These are phyloP conservation scores for Zalaria obscura DNA, from an alignment of 2,329 filamentous ascomycete species.

Conservation along the genomic window DNA sequence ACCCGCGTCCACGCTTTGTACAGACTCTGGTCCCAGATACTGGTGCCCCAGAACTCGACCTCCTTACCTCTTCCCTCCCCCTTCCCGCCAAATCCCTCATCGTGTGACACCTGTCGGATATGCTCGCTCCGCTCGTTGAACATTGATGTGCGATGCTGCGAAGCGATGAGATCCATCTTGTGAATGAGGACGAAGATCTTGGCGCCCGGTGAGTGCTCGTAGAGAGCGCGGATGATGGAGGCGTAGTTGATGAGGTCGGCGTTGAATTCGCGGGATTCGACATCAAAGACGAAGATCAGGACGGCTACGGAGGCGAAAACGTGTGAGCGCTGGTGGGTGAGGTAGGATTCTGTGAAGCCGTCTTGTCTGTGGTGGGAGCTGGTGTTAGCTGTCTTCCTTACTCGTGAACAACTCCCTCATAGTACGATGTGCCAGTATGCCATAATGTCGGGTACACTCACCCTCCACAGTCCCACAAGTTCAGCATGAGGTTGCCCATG, in stretches of 20 bases:
- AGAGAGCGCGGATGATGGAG: conserved; percentile 74
- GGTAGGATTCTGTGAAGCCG: conserved; percentile 97
- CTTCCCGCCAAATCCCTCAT: conserved; percentile 41
- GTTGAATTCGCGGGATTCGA: conserved; percentile 88
- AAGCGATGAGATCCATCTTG: conserved; percentile 95
- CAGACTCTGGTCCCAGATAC: conserved; percentile 95
- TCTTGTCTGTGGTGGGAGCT: conserved; percentile 57
- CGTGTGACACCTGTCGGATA: conserved; percentile 56
- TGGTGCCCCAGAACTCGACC: conserved; percentile 81
- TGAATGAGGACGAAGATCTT: conserved; percentile 92
- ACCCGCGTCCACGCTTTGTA: conserved; percentile 98
- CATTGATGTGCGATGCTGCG: conserved; percentile 61
- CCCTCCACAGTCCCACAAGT: conserved; percentile 97
- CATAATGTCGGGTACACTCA: conserved; percentile 23
- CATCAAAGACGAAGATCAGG: conserved; percentile 98
- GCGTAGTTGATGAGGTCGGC: conserved; percentile 87
- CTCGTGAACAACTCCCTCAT: too few species aligned
- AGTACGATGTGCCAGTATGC: background rate
- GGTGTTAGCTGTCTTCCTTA: background rate
- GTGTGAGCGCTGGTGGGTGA: conserved; percentile 86
- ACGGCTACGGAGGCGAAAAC: conserved; percentile 96
- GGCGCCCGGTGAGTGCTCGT: conserved; percentile 67
- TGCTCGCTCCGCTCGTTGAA: conserved; percentile 72
- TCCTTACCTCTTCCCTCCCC: conserved; percentile 19
- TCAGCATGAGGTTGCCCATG: conserved; percentile 90